Evolutionary conservation across 371 early-diverging fungal species (phyloP), one percentile per base, ranked within the genome.

Genomic region (Mortierella sp.): DNA sequence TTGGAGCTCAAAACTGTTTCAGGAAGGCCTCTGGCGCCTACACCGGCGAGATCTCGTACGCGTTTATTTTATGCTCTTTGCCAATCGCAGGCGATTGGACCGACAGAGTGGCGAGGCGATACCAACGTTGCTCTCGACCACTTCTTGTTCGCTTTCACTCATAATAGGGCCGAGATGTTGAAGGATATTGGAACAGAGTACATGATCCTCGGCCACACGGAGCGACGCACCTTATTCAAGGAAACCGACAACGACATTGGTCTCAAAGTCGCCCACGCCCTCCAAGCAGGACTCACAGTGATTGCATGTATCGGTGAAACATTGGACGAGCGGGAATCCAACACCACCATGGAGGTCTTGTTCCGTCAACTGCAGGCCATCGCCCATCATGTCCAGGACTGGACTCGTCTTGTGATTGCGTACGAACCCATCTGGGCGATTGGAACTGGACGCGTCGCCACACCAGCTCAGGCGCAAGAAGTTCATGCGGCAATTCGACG

Each of bases 381-480:
- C 81, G 91, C 93, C 76, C 88, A 90, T 19, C 77, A 89, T 46
- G 76, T 95, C 78, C 87, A 89, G 74, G 95, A 97, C 89, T 97
- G 97, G 98, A 88, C 91, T 71, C 91, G 96, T 83, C 93, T 99
- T 73, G 98, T 99, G 31, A 91, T 99, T 88, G 99, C 99, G 75
- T 99, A 99, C 88, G 99, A 99, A 91, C 99, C 99, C 59, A 98
- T 99, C 64, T 99, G 99, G 99, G 99, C 99, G 71, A 96, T 91
- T 88, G 99, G 99, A 76, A 99, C 99, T 43, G 99, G 99, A 82
- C 96, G 97, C 93, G 97, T 98, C 10, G 98, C 99, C 37, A 95
- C 98, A 16, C 97, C 97, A 71, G 93, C 95, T 75, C 97, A 99
- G 91, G 99, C 99, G 46, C 98, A 99, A 91, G 97, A 98, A 81